Base-by-base conservation (phyloP, 2,329 filamentous ascomycete genomes). In the Aspergillus persii region DNA sequence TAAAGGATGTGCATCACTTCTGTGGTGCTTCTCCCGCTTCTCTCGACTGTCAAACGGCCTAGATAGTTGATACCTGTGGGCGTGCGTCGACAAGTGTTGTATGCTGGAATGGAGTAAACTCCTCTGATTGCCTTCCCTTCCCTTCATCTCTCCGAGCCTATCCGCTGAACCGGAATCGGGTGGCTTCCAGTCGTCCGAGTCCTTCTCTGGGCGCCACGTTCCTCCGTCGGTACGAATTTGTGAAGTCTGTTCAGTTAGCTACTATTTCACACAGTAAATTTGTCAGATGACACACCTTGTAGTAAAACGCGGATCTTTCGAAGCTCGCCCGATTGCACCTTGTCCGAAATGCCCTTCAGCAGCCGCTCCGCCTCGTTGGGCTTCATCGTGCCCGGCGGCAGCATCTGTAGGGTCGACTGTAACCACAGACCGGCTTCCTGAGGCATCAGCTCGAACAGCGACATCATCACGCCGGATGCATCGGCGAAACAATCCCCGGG, bases 141-240 rank as follows among this genome's bases (percentile, higher is more conserved):
- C 56, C 39, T 39, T 39, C 39, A 26, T 26, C 47, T 41, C 18
- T 29, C 27, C 31, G 31, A 11, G 23, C 50, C 46, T 71, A 87
- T 60, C 84, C 84, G 59, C 78, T 79, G 72, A 96, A 98, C 68
- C 91, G 89, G 79, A 98, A 98, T 64, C 90, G 86, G 26, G 89
- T 87, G 27, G 92, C 92, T 77, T 96, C 92, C 59, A 98, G 80
- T 71, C 92, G 85, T 3, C 94, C 94, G 47, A 98, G 80, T 0
- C 94, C 94, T 72, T 98, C 94, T 61, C 94, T 82, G 6, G 95
- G 95, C n/a, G 95, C 94, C 50, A 99, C 91, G 71, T 99, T 97
- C 63, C 96, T 85, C 71, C 96, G 84, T 53, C 96, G 87, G 76
- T 99, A 99, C 31, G 88, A 91, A 73, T 94, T 96, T 27, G 95